Percentiles rank a stretch among this genome's conserved stretches.
Conservation (phyloP, 495 filamentous ascomycete genomes). For the Penicillium daleae region DNA sequence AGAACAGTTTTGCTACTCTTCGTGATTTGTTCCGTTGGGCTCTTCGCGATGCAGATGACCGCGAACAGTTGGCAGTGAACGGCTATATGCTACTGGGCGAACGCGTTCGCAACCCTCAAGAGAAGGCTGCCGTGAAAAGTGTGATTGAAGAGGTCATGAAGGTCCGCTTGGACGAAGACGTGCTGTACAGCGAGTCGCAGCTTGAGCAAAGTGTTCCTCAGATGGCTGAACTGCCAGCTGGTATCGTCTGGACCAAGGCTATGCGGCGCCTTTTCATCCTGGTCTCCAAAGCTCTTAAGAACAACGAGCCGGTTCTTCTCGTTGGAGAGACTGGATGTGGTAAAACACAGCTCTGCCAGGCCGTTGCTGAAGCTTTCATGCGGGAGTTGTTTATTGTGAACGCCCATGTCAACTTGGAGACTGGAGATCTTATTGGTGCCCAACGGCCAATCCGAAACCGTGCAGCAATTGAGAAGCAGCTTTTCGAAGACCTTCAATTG, state of each 20-base stretch:
- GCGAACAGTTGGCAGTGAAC: constrained; percentile 86
- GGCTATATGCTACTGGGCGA: constrained; percentile 96
- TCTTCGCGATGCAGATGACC: constrained; percentile 78
- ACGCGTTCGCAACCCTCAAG: constrained; percentile 87
- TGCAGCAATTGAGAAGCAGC: constrained; percentile 64
- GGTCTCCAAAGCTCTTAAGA: constrained; percentile 79
- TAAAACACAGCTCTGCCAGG: constrained; percentile 95
- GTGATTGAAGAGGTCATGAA: constrained; percentile 94
- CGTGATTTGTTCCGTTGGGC: constrained; percentile 98
- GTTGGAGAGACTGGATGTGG: constrained; percentile 97
- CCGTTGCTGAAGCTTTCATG: constrained; percentile 77
- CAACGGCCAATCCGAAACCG: constrained; percentile 90
- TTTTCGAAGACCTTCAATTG: constrained; percentile 63
- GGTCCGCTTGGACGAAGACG: constrained; percentile 72
- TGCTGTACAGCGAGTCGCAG: constrained; percentile 69
- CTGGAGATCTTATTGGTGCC: constrained; percentile 94
- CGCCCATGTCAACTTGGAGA: constrained; percentile 96
- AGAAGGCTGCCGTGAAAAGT: constrained; percentile 78
- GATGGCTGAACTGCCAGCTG: constrained; percentile 49
- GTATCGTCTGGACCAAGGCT: constrained; percentile 89
- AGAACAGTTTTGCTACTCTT: constrained; percentile 94
- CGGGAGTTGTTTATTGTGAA: constrained; percentile 86
- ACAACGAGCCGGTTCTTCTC: constrained; percentile 91
- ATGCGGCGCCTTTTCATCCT: constrained; percentile 90
- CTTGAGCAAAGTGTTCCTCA: constrained; percentile 48